Base-by-base conservation (phyloP, 805 yeast species). In the Maudiozyma barnettii region DNA sequence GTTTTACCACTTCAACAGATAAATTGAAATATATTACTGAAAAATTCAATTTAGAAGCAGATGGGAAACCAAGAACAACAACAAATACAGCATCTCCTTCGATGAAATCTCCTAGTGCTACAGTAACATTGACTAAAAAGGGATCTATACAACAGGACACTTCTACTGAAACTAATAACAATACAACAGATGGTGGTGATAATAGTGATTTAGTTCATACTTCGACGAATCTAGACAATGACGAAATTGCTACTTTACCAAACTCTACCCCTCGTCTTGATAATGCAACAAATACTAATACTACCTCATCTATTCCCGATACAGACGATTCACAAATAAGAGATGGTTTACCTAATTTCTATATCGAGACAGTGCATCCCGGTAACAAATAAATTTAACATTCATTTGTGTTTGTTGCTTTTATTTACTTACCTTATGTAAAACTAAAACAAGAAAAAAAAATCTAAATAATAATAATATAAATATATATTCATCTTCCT, bases 1-100 rank as follows among this genome's bases (percentile, higher is more conserved):
- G 74, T 14, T 70, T 84, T 49, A 70, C 81, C 19, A 76, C 76
- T n/a, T 79, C 87, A 2, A 67, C 73, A 23, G 73, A 82, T 13
- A 72, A 86, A 58, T 73, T 82, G 1, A 68, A 73, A 43, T 69
- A 71, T 39, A 71, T 73, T 10, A 59, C 44, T 18, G 51, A 51
- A 10, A 47, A 47, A 33, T 46, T 44, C 16, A 38, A 45, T 41
- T 38, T 45, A 16, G 45, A 46, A 19, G 18, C 39, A 31, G 49
- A 49, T 38, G 51, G 46, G 23, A 49, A 43, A 43, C 48, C 45
- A 9, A 42, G 12, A 26, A 26, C 30, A 19, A 26, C 10, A 9
- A 23, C n/a, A 19, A 22, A 13, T n/a, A 23, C 22, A 14, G 36
- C 36, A 33, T 33, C 36, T 33, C 36, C 36, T 14, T 33, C 36